Evolutionary conservation across 2,329 filamentous ascomycete genomes (phyloP).

Genomic region (Epichloe uncinata): DNA sequence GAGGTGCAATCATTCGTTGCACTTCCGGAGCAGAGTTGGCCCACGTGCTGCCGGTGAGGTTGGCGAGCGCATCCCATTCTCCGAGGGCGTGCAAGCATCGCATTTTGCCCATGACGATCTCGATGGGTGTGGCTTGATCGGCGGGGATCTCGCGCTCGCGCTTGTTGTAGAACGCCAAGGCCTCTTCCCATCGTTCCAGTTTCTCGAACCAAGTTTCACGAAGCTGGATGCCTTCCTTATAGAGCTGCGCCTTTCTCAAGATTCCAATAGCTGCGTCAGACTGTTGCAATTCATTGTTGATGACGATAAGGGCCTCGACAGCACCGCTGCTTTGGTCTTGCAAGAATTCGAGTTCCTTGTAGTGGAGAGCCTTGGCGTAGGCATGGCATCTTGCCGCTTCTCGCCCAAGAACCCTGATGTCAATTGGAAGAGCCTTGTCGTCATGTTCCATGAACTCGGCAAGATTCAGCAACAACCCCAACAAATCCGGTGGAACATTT

Average conservation of each 20-base stretch:
- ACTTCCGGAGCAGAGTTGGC: conserved; percentile 77
- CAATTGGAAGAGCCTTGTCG: conserved; percentile 94
- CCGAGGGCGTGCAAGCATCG: conserved; percentile 91
- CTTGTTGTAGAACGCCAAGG: conserved; percentile 79
- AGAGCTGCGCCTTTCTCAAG: conserved; percentile 85
- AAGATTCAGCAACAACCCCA: conserved; percentile 87
- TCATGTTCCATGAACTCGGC: conserved; percentile 99
- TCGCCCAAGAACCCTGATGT: conserved; percentile 85
- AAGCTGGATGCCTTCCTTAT: conserved; percentile 83
- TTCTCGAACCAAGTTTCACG: conserved; percentile 99
- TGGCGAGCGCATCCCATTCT: conserved; percentile 90
- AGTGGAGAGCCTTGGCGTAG: conserved; percentile 94
- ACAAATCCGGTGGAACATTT: conserved; percentile 88
- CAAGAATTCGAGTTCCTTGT: conserved; percentile 96
- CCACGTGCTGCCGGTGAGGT: conserved; percentile 87
- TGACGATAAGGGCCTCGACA: conserved; percentile 94
- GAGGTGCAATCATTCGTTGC: conserved; percentile 77
- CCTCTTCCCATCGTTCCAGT: conserved; percentile 95
- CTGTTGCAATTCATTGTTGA: conserved; percentile 98
- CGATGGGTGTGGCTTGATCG: conserved; percentile 54
- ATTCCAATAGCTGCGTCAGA: conserved; percentile 98
- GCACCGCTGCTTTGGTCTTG: conserved; percentile 93
- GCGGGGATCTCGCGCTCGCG: conserved; percentile 57
- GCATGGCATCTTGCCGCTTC: conserved; percentile 96
- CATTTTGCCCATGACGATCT: conserved; percentile 99